Evolutionary conservation across 2,329 filamentous ascomycete genomes (phyloP).

Genomic region (Chrysoporthe deuterocubensis): DNA sequence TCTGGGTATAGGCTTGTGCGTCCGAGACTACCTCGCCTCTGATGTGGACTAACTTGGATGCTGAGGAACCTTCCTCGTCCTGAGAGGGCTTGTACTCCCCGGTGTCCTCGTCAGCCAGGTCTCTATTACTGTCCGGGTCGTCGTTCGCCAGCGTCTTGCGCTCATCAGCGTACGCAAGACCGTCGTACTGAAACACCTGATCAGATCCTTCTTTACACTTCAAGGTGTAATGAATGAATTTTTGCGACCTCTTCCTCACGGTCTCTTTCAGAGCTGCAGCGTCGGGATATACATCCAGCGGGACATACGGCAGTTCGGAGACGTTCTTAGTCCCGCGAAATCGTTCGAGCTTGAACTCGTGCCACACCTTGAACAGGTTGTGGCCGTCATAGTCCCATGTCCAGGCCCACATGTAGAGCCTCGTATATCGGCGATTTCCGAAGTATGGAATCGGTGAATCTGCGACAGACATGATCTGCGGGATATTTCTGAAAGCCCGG

Average conservation of each 20-base stretch:
- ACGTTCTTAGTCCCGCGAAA: constrained; percentile 30
- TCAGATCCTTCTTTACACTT: constrained; percentile 8
- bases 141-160: constrained; percentile 11
- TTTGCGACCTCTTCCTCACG: constrained; percentile 16
- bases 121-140: constrained; percentile 9
- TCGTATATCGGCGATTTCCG: no score
- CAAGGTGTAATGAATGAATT: constrained; percentile 22
- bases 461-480: constrained; percentile 28
- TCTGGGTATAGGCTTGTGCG: constrained; percentile 13
- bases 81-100: not conserved
- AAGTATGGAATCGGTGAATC: constrained; percentile 20
- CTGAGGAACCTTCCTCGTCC: not conserved
- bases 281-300: constrained; percentile 16
- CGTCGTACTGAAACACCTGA: constrained; percentile 17
- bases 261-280: constrained; percentile 11
- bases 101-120: constrained; percentile 1
- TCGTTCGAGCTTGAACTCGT: constrained; percentile 22
- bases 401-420: constrained; percentile 20
- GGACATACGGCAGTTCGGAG: constrained; percentile 26
- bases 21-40: constrained; percentile 26
- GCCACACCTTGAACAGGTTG: constrained; percentile 26
- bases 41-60: constrained; percentile 14
- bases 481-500: constrained; percentile 22
- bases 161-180: constrained; percentile 5
- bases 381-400: constrained; percentile 29